These are phyloP conservation scores for Vitis amurensis DNA, from an alignment of 164 flowering plant genomes.

Conservation along the genomic window DNA sequence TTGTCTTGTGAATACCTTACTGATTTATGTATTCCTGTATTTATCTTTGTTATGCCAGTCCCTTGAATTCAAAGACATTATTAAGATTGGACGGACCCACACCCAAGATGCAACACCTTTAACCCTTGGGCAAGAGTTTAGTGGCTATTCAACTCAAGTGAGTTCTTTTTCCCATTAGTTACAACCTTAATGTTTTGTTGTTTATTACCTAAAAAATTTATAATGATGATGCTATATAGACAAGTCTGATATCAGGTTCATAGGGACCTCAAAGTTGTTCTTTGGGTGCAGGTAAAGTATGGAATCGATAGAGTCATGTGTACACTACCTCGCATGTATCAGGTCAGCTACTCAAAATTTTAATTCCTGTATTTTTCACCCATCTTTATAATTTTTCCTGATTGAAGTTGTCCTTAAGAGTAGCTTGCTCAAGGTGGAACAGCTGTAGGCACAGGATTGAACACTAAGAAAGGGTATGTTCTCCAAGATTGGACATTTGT, in stretches of 20 bases:
- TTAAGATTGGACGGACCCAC: conserved; percentile 97
- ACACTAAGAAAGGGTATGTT: conserved; percentile 91
- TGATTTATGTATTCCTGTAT: not conserved
- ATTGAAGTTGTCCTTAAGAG: conserved; percentile 18
- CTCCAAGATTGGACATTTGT: too few species aligned
- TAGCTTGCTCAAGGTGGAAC: conserved; percentile 99
- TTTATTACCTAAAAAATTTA: too few species aligned
- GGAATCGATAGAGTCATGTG: conserved; percentile 73
- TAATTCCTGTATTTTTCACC: not conserved
- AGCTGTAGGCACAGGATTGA: conserved; percentile 98
- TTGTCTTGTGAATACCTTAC: too few species aligned
- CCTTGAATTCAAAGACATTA: conserved; percentile 85
- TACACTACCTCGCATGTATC: conserved; percentile 91
- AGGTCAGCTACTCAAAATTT: conserved; percentile 40
- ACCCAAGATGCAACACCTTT: conserved; percentile 99
- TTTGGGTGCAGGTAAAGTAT: conserved; percentile 74
- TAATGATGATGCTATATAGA: too few species aligned
- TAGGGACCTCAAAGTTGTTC: not conserved
- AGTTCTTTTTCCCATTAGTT: conserved; percentile 10
- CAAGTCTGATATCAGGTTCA: too few species aligned
- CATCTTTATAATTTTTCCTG: conserved; percentile 17
- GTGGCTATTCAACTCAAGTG: conserved; percentile 96
- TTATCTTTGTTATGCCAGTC: conserved; percentile 38
- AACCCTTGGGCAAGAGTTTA: conserved; percentile 94
- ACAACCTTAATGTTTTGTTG: too few species aligned